Percentiles rank a stretch among this genome's conserved stretches.
Conservation (phyloP, 495 filamentous ascomycete genomes). For the Hypoxylon trugodes region DNA sequence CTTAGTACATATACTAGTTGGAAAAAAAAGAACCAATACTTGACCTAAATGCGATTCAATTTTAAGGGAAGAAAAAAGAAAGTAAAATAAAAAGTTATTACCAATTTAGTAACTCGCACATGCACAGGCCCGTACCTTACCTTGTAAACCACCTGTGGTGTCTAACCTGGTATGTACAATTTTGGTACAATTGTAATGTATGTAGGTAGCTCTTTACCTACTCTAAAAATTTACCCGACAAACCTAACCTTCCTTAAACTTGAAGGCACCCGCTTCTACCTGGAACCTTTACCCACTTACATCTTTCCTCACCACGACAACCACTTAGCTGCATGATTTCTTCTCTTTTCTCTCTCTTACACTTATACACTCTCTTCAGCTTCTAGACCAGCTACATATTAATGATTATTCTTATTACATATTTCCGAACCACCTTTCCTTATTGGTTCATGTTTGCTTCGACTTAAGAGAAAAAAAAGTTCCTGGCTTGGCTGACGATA, state of each 20-base stretch:
- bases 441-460: constrained; percentile 9
- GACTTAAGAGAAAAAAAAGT: constrained; percentile 6
- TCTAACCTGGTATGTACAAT: too few relatives aligned
- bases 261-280: constrained; percentile 30
- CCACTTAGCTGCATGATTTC: constrained; percentile 22
- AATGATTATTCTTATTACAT: constrained; percentile 25
- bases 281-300: constrained; percentile 19
- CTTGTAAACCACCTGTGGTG: too few relatives aligned
- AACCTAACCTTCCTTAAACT: constrained; percentile 15
- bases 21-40: too few relatives aligned
- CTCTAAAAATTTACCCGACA: constrained; percentile 37
- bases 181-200: too few relatives aligned
- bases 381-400: constrained; percentile 25
- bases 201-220: background rate
- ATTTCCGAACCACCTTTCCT: constrained; percentile 2
- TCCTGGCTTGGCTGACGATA: constrained; percentile 12
- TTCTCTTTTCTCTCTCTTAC: constrained; percentile 12
- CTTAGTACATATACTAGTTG: background rate
- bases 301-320: constrained; percentile 37
- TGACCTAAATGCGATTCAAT: too few relatives aligned
- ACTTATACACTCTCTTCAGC: too few relatives aligned
- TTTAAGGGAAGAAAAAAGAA: background rate
- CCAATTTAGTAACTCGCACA: constrained; percentile 11
- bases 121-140: constrained; percentile 32
- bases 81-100: constrained; percentile 5